These are phyloP conservation scores for Fremontodendron californicum DNA, from an alignment of 345 rosid species.

Conservation along the genomic window DNA sequence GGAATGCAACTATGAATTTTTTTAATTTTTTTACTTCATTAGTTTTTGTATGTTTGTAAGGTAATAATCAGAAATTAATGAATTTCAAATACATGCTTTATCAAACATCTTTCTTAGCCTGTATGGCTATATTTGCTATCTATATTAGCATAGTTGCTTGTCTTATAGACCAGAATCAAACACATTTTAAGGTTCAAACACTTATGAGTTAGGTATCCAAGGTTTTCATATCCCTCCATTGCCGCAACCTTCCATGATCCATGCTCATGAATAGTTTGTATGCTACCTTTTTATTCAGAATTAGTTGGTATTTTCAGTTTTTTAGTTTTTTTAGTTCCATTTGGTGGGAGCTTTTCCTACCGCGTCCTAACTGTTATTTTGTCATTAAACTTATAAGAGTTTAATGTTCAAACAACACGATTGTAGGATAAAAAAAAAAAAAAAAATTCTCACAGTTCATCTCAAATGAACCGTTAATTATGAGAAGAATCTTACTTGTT, in stretches of 20 bases:
- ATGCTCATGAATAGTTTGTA: background rate
- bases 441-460: no score
- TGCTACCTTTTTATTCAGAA: background rate
- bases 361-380: no score
- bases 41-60: background rate
- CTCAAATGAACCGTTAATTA: no score
- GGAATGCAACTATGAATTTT: background rate
- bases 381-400: no score
- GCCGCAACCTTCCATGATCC: slow-evolving; percentile 4
- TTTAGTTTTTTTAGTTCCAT: background rate
- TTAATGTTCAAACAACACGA: no score
- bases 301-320: background rate
- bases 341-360: no score
- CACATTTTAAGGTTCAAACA: background rate
- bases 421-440: no score
- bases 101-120: background rate
- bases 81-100: background rate
- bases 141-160: background rate
- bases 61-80: background rate
- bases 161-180: background rate
- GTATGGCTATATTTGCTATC: background rate
- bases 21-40: background rate
- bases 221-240: slow-evolving; percentile 5
- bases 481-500: no score
- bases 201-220: background rate